These are phyloP conservation scores for Pezicula neosporulosa DNA, from an alignment of 2,329 filamentous ascomycete species.

Conservation along the genomic window DNA sequence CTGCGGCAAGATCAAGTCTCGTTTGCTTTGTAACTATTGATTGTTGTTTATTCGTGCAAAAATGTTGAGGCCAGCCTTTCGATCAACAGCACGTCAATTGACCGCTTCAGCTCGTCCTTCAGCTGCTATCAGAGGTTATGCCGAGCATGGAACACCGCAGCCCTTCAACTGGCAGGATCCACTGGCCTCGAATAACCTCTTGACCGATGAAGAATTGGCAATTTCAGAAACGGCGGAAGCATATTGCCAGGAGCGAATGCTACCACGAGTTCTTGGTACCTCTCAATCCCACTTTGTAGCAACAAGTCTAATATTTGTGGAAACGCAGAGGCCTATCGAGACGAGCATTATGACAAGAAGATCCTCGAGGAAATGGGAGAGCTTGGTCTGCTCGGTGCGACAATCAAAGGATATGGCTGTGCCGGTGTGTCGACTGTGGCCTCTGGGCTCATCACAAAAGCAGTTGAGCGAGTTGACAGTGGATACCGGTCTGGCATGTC, in stretches of 20 bases:
- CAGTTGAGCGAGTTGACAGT: conserved; percentile 86
- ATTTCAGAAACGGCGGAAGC: conserved; percentile 87
- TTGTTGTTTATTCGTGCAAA: conserved; percentile 4
- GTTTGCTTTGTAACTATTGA: neutral
- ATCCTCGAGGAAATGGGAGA: conserved; percentile 92
- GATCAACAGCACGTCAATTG: conserved; percentile 18
- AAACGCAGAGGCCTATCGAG: conserved; percentile 71
- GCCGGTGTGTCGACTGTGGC: conserved; percentile 85
- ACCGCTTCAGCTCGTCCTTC: conserved; percentile 14
- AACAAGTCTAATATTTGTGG: conserved; percentile 4
- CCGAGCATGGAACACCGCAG: conserved; percentile 23
- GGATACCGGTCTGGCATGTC: conserved; percentile 92
- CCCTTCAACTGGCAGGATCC: conserved; percentile 92
- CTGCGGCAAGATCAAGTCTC: neutral
- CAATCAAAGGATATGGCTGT: conserved; percentile 83
- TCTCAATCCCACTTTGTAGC: conserved; percentile 13
- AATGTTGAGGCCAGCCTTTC: conserved; percentile 26
- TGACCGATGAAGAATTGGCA: conserved; percentile 87
- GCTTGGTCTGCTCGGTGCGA: conserved; percentile 81
- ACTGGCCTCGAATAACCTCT: conserved; percentile 66
- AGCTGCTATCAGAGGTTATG: conserved; percentile 19
- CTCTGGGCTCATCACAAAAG: conserved; percentile 84
- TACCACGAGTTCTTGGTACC: conserved; percentile 82
- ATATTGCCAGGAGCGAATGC: conserved; percentile 88
- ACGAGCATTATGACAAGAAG: conserved; percentile 81